Percentiles rank a stretch among this genome's conserved stretches.
Conservation (phyloP, 352 stramenopile genomes). For the Blastocystis sp. region DNA sequence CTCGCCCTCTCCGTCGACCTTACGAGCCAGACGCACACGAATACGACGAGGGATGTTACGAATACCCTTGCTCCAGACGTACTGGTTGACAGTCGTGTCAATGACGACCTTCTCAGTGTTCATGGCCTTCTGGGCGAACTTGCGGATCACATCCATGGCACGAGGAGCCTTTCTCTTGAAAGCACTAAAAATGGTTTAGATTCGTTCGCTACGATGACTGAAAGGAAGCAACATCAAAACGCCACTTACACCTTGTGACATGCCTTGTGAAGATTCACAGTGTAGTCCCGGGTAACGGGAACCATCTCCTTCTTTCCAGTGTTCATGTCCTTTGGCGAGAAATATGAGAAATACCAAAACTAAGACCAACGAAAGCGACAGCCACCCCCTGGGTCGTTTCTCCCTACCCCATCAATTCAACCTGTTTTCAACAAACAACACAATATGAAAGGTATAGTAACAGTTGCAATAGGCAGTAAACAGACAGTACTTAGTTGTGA, state of each 20-base stretch:
- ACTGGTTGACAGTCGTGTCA: slow-evolving; percentile 89
- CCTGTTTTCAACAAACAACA: no score
- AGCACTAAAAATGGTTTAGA: background rate
- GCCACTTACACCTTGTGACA: slow-evolving; percentile 70
- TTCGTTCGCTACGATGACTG: background rate
- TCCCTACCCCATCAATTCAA: no score
- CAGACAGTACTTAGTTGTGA: background rate
- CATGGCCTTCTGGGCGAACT: slow-evolving; percentile 91
- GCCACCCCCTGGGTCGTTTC: background rate
- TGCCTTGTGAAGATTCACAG: slow-evolving; percentile 94
- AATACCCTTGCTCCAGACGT: slow-evolving; percentile 89
- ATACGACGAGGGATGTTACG: slow-evolving; percentile 91
- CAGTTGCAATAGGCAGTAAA: background rate
- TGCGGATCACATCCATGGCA: slow-evolving; percentile 89
- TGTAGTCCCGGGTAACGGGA: slow-evolving; percentile 88
- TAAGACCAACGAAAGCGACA: background rate
- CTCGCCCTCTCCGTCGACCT: slow-evolving; percentile 86
- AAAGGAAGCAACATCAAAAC: slow-evolving; percentile 58
- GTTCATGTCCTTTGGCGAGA: background rate
- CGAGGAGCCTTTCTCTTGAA: slow-evolving; percentile 78
- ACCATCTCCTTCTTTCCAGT: slow-evolving; percentile 55
- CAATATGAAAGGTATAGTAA: no score
- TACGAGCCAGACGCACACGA: slow-evolving; percentile 87
- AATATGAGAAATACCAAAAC: slow-evolving; percentile 35
- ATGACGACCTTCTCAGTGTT: slow-evolving; percentile 89